Evolutionary conservation across 768 basidiomycete genomes (phyloP).

Genomic region (Russula olivacea): DNA sequence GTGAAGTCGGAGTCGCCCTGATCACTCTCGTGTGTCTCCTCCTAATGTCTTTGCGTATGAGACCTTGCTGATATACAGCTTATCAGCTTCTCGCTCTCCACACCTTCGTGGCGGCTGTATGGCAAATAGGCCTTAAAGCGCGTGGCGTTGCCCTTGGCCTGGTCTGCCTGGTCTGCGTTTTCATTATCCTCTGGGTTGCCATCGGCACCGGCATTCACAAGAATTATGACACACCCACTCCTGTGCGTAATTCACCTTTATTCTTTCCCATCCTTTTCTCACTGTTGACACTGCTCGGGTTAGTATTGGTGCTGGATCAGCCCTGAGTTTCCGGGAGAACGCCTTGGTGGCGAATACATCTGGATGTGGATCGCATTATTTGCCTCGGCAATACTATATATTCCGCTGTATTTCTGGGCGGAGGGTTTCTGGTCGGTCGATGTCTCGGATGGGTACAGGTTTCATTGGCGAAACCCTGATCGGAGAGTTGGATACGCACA

Average conservation of each 20-base stretch:
- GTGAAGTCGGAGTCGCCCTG: conserved; percentile 40
- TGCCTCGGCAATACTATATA: no score
- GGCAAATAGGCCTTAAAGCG: conserved; percentile 32
- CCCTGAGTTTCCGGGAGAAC: conserved; percentile 28
- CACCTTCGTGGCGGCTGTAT: conserved; percentile 37
- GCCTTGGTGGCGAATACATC: conserved; percentile 26
- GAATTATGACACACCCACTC: conserved; percentile 34
- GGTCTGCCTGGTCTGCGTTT: conserved; percentile 5
- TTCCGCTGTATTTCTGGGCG: no score
- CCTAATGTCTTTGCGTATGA: background rate
- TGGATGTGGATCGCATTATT: background rate
- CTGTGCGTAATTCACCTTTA: conserved; percentile 24
- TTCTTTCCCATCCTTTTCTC: background rate
- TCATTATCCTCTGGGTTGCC: conserved; percentile 34
- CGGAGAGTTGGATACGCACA: no score
- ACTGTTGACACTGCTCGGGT: background rate
- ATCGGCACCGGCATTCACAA: conserved; percentile 27
- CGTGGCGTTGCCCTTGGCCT: conserved; percentile 27
- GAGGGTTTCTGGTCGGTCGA: no score
- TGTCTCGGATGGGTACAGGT: no score
- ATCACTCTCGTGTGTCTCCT: conserved; percentile 36
- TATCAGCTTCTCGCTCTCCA: conserved; percentile 33
- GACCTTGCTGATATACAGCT: conserved; percentile 28
- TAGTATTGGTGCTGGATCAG: conserved; percentile 44
- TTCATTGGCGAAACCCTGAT: no score